phyloP scores from a whole-genome alignment of 352 stramenopile species.

The Phytophthora capsici region DNA sequence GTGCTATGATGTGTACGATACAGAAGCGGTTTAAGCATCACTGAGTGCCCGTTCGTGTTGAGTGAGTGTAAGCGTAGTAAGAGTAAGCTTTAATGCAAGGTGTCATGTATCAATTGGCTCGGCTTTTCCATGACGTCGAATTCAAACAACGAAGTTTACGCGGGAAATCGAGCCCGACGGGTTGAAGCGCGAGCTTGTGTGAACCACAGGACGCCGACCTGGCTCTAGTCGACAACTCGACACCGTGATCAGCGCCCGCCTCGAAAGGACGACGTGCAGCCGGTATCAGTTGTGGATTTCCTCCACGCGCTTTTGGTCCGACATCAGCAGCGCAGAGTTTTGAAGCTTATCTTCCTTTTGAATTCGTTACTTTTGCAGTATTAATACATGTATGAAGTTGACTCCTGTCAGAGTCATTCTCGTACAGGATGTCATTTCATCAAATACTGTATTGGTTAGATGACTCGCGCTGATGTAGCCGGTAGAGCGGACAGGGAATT shows the following conservation, averaged over 20 bases:
- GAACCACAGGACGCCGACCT: conserved; percentile 15
- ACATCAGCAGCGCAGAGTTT: conserved; percentile 7
- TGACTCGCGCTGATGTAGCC: background rate
- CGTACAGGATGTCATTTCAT: too few relatives aligned
- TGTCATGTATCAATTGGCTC: conserved; percentile 15
- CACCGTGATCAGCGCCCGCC: conserved; percentile 1
- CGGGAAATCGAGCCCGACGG: background rate
- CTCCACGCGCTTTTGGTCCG: conserved; percentile 5
- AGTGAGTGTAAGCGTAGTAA: conserved; percentile 41
- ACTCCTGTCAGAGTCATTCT: too few relatives aligned
- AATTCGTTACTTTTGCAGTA: too few relatives aligned
- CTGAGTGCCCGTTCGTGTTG: conserved; percentile 28
- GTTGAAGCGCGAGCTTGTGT: background rate
- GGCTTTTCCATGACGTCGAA: background rate
- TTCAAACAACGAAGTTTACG: background rate
- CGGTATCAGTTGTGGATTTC: conserved; percentile 5
- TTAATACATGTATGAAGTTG: too few relatives aligned
- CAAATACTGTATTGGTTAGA: too few relatives aligned
- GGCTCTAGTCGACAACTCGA: conserved; percentile 9
- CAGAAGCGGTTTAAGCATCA: background rate
- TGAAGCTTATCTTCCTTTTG: background rate
- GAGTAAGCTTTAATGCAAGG: conserved; percentile 38
- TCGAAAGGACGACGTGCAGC: conserved; percentile 15
- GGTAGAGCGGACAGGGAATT: background rate
- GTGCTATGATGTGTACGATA: conserved; percentile 25